These are phyloP conservation scores for Claviceps digitariae DNA, from an alignment of 2,329 filamentous ascomycete species.

Conservation along the genomic window DNA sequence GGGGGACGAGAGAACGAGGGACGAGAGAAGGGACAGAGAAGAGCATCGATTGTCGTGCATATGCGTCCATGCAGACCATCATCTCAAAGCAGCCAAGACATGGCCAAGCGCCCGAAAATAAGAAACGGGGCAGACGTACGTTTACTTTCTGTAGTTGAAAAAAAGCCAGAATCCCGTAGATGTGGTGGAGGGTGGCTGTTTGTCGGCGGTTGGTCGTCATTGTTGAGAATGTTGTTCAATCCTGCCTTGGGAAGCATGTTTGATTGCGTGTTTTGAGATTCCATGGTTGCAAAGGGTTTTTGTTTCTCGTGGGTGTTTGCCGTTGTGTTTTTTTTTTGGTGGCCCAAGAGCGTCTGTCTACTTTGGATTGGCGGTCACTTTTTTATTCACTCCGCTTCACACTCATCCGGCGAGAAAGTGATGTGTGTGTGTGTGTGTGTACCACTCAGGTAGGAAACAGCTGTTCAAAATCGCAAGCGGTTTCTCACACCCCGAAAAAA, in stretches of 20 bases:
- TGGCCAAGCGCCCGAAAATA: neutral
- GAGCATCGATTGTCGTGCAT: neutral
- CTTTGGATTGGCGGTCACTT: neutral
- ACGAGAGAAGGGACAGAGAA: neutral
- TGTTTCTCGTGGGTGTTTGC: neutral
- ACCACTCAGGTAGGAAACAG: neutral
- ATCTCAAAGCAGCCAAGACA: too few species aligned
- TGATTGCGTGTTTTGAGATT: slow-evolving; percentile 9
- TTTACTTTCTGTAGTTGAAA: slow-evolving; percentile 31
- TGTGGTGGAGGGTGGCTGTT: slow-evolving; percentile 18
- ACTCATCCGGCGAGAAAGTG: neutral
- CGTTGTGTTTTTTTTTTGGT: neutral
- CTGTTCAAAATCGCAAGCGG: neutral
- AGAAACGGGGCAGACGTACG: slow-evolving; percentile 17
- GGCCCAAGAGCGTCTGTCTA: neutral
- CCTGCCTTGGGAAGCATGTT: slow-evolving; percentile 20
- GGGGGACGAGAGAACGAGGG: neutral
- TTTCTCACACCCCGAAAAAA: neutral
- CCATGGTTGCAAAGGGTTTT: slow-evolving; percentile 8
- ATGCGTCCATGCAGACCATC: too few species aligned
- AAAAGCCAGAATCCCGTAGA: slow-evolving; percentile 29
- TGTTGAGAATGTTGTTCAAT: slow-evolving; percentile 26
- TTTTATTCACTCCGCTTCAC: neutral
- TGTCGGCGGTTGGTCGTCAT: slow-evolving; percentile 17
- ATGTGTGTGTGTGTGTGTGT: too few species aligned